Percentiles rank a stretch among this genome's conserved stretches.
These are phyloP conservation scores for Haplosporangium sp. DNA, from an alignment of 371 early-diverging fungal genomes.

Conservation along the genomic window DNA sequence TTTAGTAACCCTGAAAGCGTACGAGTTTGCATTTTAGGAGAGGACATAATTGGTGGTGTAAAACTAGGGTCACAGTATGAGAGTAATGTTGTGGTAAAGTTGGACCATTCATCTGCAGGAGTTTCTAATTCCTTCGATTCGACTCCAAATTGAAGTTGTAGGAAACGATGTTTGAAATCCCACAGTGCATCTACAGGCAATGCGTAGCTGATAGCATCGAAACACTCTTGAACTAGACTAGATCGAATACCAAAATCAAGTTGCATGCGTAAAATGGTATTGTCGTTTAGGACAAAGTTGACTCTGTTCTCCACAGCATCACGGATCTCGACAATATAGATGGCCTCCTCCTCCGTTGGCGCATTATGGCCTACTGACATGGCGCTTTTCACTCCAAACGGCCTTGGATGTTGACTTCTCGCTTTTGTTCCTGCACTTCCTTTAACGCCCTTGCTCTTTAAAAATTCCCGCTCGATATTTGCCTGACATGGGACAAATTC, in stretches of 20 bases:
- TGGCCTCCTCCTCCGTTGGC: not conserved
- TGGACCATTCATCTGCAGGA: constrained; percentile 63
- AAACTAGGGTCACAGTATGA: constrained; percentile 50
- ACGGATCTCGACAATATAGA: constrained; percentile 37
- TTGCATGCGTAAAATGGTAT: constrained; percentile 50
- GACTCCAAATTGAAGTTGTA: constrained; percentile 42
- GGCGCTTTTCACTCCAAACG: not conserved
- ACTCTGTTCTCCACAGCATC: constrained; percentile 64
- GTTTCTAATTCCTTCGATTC: constrained; percentile 1
- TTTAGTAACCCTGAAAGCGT: constrained; percentile 6
- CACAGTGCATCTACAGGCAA: constrained; percentile 53
- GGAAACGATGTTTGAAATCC: constrained; percentile 52
- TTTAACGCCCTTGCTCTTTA: constrained; percentile 13
- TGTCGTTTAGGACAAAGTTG: constrained; percentile 51
- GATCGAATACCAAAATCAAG: constrained; percentile 57
- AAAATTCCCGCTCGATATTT: constrained; percentile 3
- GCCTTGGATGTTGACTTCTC: not conserved
- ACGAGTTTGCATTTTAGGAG: constrained; percentile 13
- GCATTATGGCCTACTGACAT: not conserved
- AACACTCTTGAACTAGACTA: constrained; percentile 58
- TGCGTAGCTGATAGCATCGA: constrained; percentile 63
- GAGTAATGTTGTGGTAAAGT: constrained; percentile 63
- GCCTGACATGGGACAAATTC: constrained; percentile 34
- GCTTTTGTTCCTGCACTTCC: not conserved
- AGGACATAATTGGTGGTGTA: constrained; percentile 6